phyloP scores from a whole-genome alignment of 108 stramenopile species.

The Cyclotella sp. region DNA sequence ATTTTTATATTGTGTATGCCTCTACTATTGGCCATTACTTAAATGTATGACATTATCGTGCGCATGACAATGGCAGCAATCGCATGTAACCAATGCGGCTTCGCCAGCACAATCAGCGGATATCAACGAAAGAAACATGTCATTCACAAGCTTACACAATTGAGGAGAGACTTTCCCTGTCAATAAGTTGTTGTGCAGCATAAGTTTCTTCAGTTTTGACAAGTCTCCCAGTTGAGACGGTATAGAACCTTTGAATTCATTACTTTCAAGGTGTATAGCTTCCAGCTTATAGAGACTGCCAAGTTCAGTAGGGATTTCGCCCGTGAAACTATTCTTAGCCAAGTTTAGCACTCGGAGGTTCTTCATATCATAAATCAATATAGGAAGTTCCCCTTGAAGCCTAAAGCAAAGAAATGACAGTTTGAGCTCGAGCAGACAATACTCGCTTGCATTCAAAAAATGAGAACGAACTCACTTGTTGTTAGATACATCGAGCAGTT shows the following conservation, averaged over 20 bases:
- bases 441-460: background rate
- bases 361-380: slow-evolving; percentile 34
- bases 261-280: slow-evolving; percentile 49
- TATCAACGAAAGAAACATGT: slow-evolving; percentile 38
- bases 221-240: slow-evolving; percentile 49
- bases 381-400: slow-evolving; percentile 43
- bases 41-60: slow-evolving; percentile 36
- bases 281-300: slow-evolving; percentile 58
- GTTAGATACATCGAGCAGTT: slow-evolving; percentile 39
- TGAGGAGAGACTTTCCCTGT: slow-evolving; percentile 27
- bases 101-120: slow-evolving; percentile 52
- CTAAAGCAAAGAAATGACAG: background rate
- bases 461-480: slow-evolving; percentile 18
- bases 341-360: slow-evolving; percentile 49
- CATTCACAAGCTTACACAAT: slow-evolving; percentile 41
- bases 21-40: background rate
- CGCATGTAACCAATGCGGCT: slow-evolving; percentile 30
- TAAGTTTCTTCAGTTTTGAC: slow-evolving; percentile 36
- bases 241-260: slow-evolving; percentile 40
- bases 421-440: background rate
- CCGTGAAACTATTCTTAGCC: slow-evolving; percentile 54
- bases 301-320: slow-evolving; percentile 65
- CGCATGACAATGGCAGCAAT: slow-evolving; percentile 47
- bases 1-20: too few relatives aligned
- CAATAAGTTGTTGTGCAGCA: slow-evolving; percentile 47